Percentiles rank a stretch among this genome's conserved stretches.
These are phyloP conservation scores for Phaeosphaeriaceae sp. DNA, from an alignment of 2,329 filamentous ascomycete species.

Conservation along the genomic window DNA sequence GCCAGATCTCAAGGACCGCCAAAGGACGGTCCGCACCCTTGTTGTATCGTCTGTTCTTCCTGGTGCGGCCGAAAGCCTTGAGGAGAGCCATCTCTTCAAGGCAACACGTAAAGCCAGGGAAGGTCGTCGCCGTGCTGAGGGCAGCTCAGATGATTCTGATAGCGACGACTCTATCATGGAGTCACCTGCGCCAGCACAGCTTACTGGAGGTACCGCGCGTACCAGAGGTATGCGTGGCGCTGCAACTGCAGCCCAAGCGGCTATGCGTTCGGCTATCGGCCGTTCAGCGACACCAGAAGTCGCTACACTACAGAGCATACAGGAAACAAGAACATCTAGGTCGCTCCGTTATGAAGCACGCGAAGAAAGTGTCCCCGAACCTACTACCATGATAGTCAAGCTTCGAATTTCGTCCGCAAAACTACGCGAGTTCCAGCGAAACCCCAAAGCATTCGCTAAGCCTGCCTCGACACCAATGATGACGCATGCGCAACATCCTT, in stretches of 20 bases:
- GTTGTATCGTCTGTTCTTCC: slow-evolving; percentile 93
- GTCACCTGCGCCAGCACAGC: slow-evolving; percentile 76
- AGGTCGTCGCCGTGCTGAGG: slow-evolving; percentile 67
- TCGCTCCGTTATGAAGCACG: slow-evolving; percentile 68
- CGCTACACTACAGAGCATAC: slow-evolving; percentile 60
- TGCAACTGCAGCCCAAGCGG: slow-evolving; percentile 83
- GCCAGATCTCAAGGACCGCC: slow-evolving; percentile 94
- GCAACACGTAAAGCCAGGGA: slow-evolving; percentile 52
- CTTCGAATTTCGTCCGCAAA: slow-evolving; percentile 76
- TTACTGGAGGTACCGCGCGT: slow-evolving; percentile 77
- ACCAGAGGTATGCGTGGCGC: slow-evolving; percentile 90
- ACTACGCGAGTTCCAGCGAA: slow-evolving; percentile 70
- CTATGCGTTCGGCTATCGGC: slow-evolving; percentile 76
- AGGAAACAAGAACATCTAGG: slow-evolving; percentile 75
- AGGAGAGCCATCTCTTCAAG: slow-evolving; percentile 89
- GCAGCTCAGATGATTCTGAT: slow-evolving; percentile 89
- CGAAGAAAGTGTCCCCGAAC: slow-evolving; percentile 78
- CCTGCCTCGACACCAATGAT: slow-evolving; percentile 53
- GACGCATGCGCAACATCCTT: slow-evolving; percentile 56
- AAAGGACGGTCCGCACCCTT: slow-evolving; percentile 89
- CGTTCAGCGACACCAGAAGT: slow-evolving; percentile 91
- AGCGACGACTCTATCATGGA: slow-evolving; percentile 88
- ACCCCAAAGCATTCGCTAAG: slow-evolving; percentile 55
- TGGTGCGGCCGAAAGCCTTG: slow-evolving; percentile 78
- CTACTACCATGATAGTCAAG: slow-evolving; percentile 70